Conservation (phyloP, 176 grass and related monocot species). For the Triticum monococcum region DNA sequence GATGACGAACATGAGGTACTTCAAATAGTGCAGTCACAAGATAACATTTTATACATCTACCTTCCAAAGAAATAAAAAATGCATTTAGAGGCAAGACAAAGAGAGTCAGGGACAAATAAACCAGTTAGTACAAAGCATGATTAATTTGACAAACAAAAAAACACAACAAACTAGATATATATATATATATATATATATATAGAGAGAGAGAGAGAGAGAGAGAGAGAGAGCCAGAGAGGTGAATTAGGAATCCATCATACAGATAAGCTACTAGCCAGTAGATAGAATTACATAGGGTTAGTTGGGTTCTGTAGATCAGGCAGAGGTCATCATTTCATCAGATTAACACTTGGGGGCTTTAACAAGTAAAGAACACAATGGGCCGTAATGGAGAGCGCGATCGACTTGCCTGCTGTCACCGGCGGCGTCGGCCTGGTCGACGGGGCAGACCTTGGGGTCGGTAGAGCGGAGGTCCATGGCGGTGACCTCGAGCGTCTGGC, state of each 20-base stretch:
- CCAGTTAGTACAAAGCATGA: not conserved
- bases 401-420: slow-evolving; percentile 49
- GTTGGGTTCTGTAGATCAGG: not conserved
- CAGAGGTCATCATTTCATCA: not conserved
- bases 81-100: not conserved
- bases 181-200: too few species aligned
- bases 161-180: not conserved
- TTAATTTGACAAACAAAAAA: not conserved
- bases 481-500: slow-evolving; percentile 91
- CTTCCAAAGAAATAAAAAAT: not conserved
- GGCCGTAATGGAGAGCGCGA: not conserved
- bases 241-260: not conserved
- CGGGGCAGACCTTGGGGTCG: slow-evolving; percentile 57
- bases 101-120: not conserved
- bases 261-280: not conserved
- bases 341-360: not conserved
- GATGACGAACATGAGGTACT: not conserved
- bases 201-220: too few species aligned
- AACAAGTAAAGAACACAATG: not conserved
- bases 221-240: not conserved
- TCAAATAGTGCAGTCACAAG: not conserved
- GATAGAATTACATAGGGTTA: not conserved
- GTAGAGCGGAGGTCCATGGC: slow-evolving; percentile 60
- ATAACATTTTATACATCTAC: not conserved
- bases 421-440: slow-evolving; percentile 37